Conservation (phyloP, 768 basidiomycete genomes). For the Termitomyces sp. region DNA sequence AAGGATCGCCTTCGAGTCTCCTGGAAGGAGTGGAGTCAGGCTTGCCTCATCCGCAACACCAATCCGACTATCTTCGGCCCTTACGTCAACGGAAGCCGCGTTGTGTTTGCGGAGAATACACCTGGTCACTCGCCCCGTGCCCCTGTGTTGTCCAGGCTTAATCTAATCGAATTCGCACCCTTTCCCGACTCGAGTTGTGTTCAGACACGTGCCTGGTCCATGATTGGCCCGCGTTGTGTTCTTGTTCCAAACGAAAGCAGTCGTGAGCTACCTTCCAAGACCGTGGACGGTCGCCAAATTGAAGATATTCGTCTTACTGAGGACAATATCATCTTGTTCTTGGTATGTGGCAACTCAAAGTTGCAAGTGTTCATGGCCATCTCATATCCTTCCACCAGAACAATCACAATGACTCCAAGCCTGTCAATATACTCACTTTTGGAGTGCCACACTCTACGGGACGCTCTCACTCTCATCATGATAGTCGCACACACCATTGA, state of each 20-base stretch:
- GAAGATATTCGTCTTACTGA: conserved; percentile 51
- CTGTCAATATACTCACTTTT: conserved; percentile 43
- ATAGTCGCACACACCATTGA: conserved; percentile 16
- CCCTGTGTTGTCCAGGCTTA: conserved; percentile 22
- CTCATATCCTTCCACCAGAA: conserved; percentile 22
- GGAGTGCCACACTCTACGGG: conserved; percentile 25
- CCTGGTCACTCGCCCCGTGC: conserved; percentile 13
- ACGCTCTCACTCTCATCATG: conserved; percentile 19
- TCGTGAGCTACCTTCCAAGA: conserved; percentile 37
- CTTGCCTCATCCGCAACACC: conserved; percentile 40
- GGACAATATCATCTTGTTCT: conserved; percentile 52
- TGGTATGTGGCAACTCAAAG: conserved; percentile 30
- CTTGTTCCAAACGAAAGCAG: conserved; percentile 36
- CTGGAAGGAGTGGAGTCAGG: conserved; percentile 53
- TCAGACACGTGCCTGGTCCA: conserved; percentile 31
- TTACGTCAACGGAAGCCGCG: conserved; percentile 38
- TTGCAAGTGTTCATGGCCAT: neutral
- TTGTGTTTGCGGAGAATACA: conserved; percentile 39
- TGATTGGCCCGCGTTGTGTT: conserved; percentile 31
- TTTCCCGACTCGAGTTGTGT: conserved; percentile 28
- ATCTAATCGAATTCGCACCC: conserved; percentile 39
- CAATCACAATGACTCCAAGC: conserved; percentile 28
- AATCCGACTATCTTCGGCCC: conserved; percentile 30
- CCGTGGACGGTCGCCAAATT: conserved; percentile 38
- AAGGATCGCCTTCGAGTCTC: conserved; percentile 39